phyloP scores from a whole-genome alignment of 1,284 basidiomycete genomes.

The Quambalaria eucalypti region DNA sequence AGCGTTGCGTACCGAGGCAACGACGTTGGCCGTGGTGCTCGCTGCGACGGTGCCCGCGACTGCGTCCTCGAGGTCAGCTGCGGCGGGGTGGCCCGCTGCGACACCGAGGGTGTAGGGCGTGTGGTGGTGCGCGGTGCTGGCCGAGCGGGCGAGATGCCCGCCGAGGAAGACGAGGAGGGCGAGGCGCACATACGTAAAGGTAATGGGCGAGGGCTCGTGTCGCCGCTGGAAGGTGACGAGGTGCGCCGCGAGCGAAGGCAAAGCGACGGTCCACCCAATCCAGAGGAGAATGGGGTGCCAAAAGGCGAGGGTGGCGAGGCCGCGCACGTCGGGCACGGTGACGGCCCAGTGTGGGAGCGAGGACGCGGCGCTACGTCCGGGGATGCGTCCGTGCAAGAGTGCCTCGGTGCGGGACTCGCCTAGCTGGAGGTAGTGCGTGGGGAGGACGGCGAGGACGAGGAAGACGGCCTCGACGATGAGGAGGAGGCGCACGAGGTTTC shows the following conservation, averaged over 20 bases:
- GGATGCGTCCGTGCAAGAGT: conserved; percentile 5
- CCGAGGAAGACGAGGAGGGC: conserved; percentile 1
- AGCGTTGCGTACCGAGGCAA: neutral
- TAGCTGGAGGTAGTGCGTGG: conserved; percentile 22
- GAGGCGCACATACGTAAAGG: conserved; percentile 14
- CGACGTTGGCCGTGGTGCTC: neutral
- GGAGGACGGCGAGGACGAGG: conserved; percentile 23
- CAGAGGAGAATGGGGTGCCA: conserved; percentile 24
- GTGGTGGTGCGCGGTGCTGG: too few species aligned
- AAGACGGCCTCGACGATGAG: conserved; percentile 27
- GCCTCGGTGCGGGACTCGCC: conserved; percentile 15
- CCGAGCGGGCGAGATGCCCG: neutral
- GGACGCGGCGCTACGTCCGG: conserved; percentile 18
- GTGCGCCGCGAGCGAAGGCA: conserved; percentile 25
- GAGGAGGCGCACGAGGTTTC: conserved; percentile 24
- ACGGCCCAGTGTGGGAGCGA: conserved; percentile 28
- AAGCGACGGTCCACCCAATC: conserved; percentile 25
- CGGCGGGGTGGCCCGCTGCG: neutral
- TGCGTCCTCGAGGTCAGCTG: neutral
- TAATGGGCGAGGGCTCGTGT: conserved; percentile 22
- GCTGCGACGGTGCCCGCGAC: neutral
- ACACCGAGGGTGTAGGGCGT: neutral
- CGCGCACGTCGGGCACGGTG: conserved; percentile 21
- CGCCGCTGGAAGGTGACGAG: conserved; percentile 32
- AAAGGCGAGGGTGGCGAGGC: conserved; percentile 10